Conservation (phyloP, 495 filamentous ascomycete genomes). For the Astrothelium macrocarpum region DNA sequence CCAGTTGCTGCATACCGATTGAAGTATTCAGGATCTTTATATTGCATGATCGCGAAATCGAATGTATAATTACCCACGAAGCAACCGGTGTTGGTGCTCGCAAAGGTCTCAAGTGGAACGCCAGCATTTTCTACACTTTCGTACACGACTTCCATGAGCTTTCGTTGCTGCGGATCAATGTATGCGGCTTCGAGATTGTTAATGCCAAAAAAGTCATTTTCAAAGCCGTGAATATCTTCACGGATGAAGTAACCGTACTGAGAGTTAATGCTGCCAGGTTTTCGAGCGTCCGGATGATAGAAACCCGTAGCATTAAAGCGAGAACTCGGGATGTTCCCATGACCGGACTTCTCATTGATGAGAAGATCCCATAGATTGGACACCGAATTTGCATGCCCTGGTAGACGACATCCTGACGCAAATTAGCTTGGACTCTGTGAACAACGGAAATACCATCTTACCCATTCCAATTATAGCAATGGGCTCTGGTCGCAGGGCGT, state of each 20-base stretch:
- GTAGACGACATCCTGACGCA: neutral
- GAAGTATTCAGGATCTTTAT: neutral
- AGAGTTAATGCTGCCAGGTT: neutral
- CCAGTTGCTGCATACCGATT: conserved; percentile 5
- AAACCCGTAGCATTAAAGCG: conserved; percentile 25
- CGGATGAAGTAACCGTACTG: neutral
- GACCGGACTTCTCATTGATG: neutral
- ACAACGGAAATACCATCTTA: no score
- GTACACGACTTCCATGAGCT: conserved; percentile 9
- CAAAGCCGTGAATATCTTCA: conserved; percentile 7
- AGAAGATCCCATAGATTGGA: neutral
- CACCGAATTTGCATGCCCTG: neutral
- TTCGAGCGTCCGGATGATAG: conserved; percentile 17
- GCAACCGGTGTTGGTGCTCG: neutral
- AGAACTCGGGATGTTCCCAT: neutral
- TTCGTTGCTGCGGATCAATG: conserved; percentile 13
- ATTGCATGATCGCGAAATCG: neutral
- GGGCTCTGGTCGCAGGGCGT: conserved; percentile 4
- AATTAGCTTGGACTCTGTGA: neutral
- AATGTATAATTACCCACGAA: neutral
- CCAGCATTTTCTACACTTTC: conserved; percentile 13
- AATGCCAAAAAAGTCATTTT: conserved; percentile 12
- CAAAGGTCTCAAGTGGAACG: conserved; percentile 12
- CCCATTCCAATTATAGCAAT: conserved; percentile 4
- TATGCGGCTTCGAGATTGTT: conserved; percentile 2